phyloP scores from a whole-genome alignment of 2,329 filamentous ascomycete genomes.

The Coniochaeta pulveracea region DNA sequence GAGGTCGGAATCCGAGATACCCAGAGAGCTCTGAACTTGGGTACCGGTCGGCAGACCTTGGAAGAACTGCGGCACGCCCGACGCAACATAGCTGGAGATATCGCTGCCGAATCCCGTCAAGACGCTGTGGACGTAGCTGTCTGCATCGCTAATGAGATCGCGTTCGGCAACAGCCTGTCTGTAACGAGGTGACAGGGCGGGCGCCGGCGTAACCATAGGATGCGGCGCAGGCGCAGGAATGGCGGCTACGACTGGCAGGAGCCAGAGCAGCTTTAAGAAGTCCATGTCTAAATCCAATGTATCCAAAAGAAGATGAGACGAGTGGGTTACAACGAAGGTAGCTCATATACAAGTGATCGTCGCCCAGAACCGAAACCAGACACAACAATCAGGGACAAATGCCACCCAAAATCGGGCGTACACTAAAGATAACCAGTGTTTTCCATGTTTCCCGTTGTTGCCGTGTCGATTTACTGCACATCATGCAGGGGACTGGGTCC shows the following conservation, averaged over 20 bases:
- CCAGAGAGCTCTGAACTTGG: conserved; percentile 48
- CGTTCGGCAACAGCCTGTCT: conserved; percentile 15
- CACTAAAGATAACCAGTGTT: too few species aligned
- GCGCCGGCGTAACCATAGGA: conserved; percentile 16
- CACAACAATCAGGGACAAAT: too few species aligned
- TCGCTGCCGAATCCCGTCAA: conserved; percentile 39
- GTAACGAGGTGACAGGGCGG: conserved; percentile 9
- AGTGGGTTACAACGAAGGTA: too few species aligned
- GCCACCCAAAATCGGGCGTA: too few species aligned
- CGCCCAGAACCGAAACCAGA: too few species aligned
- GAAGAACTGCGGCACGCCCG: conserved; percentile 57
- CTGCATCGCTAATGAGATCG: conserved; percentile 27
- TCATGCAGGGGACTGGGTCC: too few species aligned
- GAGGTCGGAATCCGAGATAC: conserved; percentile 45
- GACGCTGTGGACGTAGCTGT: conserved; percentile 37
- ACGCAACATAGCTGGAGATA: conserved; percentile 48
- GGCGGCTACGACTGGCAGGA: background rate
- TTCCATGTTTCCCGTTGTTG: too few species aligned
- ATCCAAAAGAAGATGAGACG: too few species aligned
- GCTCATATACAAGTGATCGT: too few species aligned
- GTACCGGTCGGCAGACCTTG: conserved; percentile 52
- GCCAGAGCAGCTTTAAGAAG: conserved; percentile 4
- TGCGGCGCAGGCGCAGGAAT: conserved; percentile 5
- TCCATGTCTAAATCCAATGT: too few species aligned
- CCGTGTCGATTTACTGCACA: too few species aligned